Evolutionary conservation across 257 asterid species (phyloP).

Genomic region (Ajuga chamaepitys): DNA sequence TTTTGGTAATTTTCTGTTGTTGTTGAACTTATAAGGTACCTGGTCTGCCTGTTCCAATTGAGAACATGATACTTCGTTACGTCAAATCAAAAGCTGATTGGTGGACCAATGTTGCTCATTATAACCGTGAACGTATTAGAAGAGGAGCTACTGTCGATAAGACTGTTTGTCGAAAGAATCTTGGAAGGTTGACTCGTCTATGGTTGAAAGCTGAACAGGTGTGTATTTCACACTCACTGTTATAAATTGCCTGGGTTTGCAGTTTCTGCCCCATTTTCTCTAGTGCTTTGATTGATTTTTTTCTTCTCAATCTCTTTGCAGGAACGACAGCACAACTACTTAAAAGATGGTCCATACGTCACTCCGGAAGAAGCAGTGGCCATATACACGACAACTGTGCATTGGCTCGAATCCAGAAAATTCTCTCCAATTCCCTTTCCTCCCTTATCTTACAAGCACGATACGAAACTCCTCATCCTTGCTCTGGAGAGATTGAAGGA

Average conservation of each 20-base stretch:
- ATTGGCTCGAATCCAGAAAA: slow-evolving; percentile 97
- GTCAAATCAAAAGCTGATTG: slow-evolving; percentile 99
- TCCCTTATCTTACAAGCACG: slow-evolving; percentile 97
- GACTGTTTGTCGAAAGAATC: slow-evolving; percentile 99
- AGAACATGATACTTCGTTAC: slow-evolving; percentile 98
- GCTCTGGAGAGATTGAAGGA: slow-evolving; percentile 97
- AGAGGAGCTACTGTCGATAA: slow-evolving; percentile 99
- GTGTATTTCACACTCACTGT: background rate
- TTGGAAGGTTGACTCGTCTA: slow-evolving; percentile 97
- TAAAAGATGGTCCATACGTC: slow-evolving; percentile 95
- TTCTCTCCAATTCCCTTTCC: slow-evolving; percentile 97
- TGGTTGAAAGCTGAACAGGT: slow-evolving; percentile 99
- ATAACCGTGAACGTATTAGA: slow-evolving; percentile 95
- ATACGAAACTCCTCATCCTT: slow-evolving; percentile 89
- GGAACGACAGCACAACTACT: slow-evolving; percentile 96
- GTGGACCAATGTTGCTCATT: slow-evolving; percentile 99
- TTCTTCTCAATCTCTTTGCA: slow-evolving; percentile 18
- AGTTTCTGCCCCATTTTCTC: background rate
- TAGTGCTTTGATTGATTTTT: background rate
- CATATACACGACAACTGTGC: slow-evolving; percentile 95
- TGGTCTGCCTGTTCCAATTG: slow-evolving; percentile 97
- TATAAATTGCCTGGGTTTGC: background rate
- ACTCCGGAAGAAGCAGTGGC: slow-evolving; percentile 99
- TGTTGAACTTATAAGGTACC: slow-evolving; percentile 51
- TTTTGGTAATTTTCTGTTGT: background rate